Percentiles rank a stretch among this genome's conserved stretches.
Evolutionary conservation across 1,284 basidiomycete genomes (phyloP).

Genomic region (Lentinus polychrous): DNA sequence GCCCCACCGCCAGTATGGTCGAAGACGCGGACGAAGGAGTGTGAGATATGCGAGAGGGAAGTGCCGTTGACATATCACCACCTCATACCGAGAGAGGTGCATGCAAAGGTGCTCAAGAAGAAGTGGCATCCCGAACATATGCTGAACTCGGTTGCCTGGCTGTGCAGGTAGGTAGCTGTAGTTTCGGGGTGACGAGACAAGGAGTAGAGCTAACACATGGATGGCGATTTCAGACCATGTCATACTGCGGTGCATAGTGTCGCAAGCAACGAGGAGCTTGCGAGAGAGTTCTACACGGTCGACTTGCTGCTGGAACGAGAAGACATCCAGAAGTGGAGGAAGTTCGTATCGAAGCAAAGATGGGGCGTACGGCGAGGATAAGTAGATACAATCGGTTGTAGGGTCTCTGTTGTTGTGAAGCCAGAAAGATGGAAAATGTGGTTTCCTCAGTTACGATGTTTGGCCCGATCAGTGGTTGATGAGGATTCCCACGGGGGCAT

Average conservation of each 20-base stretch:
- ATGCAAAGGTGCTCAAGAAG: conserved; percentile 45
- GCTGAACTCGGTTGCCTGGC: conserved; percentile 51
- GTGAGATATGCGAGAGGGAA: conserved; percentile 49
- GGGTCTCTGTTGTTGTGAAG: too few species aligned
- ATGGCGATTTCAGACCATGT: conserved; percentile 31
- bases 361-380: conserved; percentile 30
- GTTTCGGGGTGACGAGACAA: neutral
- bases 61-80: conserved; percentile 54
- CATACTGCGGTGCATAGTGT: conserved; percentile 45
- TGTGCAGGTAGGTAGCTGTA: conserved; percentile 35
- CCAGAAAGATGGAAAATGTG: too few species aligned
- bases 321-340: conserved; percentile 47
- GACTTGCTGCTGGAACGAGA: conserved; percentile 41
- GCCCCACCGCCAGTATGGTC: conserved; percentile 44
- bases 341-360: conserved; percentile 46
- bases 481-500: too few species aligned
- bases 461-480: too few species aligned
- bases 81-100: conserved; percentile 45
- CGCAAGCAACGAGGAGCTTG: conserved; percentile 43
- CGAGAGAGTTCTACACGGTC: conserved; percentile 40
- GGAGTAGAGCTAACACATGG: neutral
- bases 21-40: conserved; percentile 40
- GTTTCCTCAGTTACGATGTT: too few species aligned
- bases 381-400: too few species aligned
- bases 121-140: conserved; percentile 45